Percentiles rank a stretch among this genome's conserved stretches.
Evolutionary conservation across 495 filamentous ascomycete species (phyloP).

Genomic region (Talaromyces borbonicus): DNA sequence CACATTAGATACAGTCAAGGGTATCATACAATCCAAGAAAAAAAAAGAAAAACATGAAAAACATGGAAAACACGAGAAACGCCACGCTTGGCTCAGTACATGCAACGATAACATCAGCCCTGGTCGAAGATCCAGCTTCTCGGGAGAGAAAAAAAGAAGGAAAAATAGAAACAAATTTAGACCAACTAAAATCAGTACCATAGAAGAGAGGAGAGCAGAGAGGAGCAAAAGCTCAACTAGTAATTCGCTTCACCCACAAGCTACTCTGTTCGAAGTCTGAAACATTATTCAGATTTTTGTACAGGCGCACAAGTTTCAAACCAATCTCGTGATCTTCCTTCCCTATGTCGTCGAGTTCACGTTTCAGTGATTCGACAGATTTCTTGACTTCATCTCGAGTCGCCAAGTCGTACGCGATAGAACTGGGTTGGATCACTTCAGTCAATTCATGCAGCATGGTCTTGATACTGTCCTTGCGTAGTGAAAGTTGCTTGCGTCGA

Average conservation of each 20-base stretch:
- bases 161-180: neutral
- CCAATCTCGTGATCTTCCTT: constrained; percentile 80
- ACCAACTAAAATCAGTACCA: neutral
- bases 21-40: too few species aligned
- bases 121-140: neutral
- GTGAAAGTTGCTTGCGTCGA: constrained; percentile 51
- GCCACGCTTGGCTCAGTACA: neutral
- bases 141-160: neutral
- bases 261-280: constrained; percentile 61
- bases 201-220: constrained; percentile 2
- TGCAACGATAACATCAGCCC: neutral
- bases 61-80: neutral
- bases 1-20: too few species aligned
- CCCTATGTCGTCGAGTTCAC: constrained; percentile 69
- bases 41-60: neutral
- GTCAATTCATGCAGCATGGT: constrained; percentile 66
- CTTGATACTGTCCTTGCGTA: constrained; percentile 59
- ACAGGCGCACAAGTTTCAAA: constrained; percentile 69
- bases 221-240: constrained; percentile 22
- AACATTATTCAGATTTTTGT: constrained; percentile 63
- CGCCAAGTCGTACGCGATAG: constrained; percentile 45
- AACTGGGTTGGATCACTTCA: constrained; percentile 45
- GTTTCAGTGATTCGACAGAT: constrained; percentile 57
- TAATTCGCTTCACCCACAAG: constrained; percentile 74
- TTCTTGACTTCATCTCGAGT: constrained; percentile 59